A percentile compares a stretch with the other conserved stretches of the same genome.
These are phyloP conservation scores for Solanum chilense DNA, from an alignment of 257 asterid genomes.

Conservation along the genomic window DNA sequence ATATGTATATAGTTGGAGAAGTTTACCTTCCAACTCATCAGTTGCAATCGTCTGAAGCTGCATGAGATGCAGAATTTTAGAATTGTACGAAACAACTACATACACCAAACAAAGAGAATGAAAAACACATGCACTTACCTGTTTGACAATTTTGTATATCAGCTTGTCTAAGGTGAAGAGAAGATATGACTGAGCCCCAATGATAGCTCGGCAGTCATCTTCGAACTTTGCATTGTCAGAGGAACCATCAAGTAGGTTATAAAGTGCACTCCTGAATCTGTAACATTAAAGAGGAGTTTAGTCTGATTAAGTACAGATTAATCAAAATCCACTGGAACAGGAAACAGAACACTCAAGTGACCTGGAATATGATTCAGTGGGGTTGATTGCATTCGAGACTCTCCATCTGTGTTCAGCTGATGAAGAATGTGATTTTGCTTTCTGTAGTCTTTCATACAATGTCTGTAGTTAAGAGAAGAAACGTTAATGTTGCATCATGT, in stretches of 20 bases:
- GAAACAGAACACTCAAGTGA: slow-evolving; percentile 4
- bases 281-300: slow-evolving; percentile 8
- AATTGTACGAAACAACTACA: neutral
- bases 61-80: neutral
- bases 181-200: slow-evolving; percentile 82
- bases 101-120: neutral
- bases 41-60: slow-evolving; percentile 33
- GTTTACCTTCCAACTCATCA: slow-evolving; percentile 64
- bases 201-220: slow-evolving; percentile 88
- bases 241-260: slow-evolving; percentile 69
- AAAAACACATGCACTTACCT: slow-evolving; percentile 29
- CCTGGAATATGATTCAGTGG: slow-evolving; percentile 69
- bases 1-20: slow-evolving; percentile 67
- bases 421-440: slow-evolving; percentile 65
- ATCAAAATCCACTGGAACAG: neutral
- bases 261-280: slow-evolving; percentile 82
- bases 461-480: slow-evolving; percentile 34
- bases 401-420: slow-evolving; percentile 74
- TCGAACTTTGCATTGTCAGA: slow-evolving; percentile 80
- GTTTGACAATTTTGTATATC: slow-evolving; percentile 80
- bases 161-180: slow-evolving; percentile 92
- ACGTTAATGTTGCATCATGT: neutral
- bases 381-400: slow-evolving; percentile 32
- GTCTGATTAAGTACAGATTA: slow-evolving; percentile 3
- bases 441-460: slow-evolving; percentile 72